phyloP scores from a whole-genome alignment of 2,329 filamentous ascomycete genomes.

The Clarireedia paspali region DNA sequence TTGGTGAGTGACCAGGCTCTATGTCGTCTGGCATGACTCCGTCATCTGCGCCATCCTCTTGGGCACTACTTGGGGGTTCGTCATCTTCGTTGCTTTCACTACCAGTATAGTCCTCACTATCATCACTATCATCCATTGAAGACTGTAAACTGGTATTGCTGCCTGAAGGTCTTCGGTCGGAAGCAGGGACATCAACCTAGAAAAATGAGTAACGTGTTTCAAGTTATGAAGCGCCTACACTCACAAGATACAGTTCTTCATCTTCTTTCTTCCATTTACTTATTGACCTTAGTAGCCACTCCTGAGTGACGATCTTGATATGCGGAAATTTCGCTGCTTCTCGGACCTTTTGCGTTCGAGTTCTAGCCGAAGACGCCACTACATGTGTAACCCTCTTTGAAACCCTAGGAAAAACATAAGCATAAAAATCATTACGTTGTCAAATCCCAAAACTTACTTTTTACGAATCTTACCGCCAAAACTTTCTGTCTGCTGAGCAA shows the following conservation, averaged over 20 bases:
- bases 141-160: slow-evolving; percentile 40
- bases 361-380: slow-evolving; percentile 61
- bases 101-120: slow-evolving; percentile 28
- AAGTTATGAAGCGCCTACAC: neutral
- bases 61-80: slow-evolving; percentile 26
- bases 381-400: slow-evolving; percentile 63
- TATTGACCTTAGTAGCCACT: slow-evolving; percentile 83
- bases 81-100: slow-evolving; percentile 30
- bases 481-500: slow-evolving; percentile 75
- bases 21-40: slow-evolving; percentile 43
- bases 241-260: slow-evolving; percentile 49
- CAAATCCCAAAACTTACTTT: slow-evolving; percentile 17
- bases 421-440: neutral
- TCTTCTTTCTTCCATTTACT: slow-evolving; percentile 75
- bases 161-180: slow-evolving; percentile 39
- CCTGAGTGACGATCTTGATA: slow-evolving; percentile 85
- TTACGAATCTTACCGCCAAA: slow-evolving; percentile 66
- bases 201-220: neutral
- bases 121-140: slow-evolving; percentile 35
- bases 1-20: slow-evolving; percentile 43
- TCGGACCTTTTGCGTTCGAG: slow-evolving; percentile 83
- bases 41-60: slow-evolving; percentile 35
- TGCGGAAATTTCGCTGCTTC: slow-evolving; percentile 71
- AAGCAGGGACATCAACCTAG: slow-evolving; percentile 60
- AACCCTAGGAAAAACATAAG: slow-evolving; percentile 35